Conservation (phyloP, 2,329 filamentous ascomycete genomes). For the Corinectria fuckeliana region DNA sequence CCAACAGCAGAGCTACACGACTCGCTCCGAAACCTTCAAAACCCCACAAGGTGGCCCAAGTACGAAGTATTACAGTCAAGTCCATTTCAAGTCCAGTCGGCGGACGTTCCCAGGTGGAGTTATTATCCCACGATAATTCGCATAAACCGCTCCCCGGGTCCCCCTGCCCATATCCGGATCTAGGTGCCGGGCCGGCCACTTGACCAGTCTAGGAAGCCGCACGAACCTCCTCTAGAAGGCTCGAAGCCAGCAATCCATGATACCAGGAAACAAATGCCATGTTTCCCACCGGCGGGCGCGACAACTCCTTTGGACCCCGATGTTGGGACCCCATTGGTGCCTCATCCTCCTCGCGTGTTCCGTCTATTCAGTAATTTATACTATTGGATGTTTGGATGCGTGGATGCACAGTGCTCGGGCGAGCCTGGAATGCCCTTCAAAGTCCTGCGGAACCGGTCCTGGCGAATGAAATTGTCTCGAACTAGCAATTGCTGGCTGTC, state of each 20-base stretch:
- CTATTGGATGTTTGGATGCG: slow-evolving; percentile 2
- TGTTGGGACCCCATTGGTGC: not conserved
- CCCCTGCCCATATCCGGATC: slow-evolving; percentile 24
- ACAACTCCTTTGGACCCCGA: not conserved
- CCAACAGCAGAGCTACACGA: slow-evolving; percentile 8
- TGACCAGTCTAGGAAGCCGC: slow-evolving; percentile 15
- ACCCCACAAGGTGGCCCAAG: slow-evolving; percentile 21
- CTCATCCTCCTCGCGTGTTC: not conserved
- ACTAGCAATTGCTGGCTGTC: slow-evolving; percentile 3
- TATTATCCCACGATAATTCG: slow-evolving; percentile 23
- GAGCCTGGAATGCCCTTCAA: slow-evolving; percentile 5
- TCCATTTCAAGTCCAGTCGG: slow-evolving; percentile 14
- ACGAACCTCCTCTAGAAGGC: slow-evolving; percentile 18
- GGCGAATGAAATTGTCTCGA: slow-evolving; percentile 1
- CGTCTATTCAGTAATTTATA: too few species aligned
- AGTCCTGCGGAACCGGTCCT: slow-evolving; percentile 3
- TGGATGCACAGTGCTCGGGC: not conserved
- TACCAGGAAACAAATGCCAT: not conserved
- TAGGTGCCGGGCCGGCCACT: slow-evolving; percentile 33
- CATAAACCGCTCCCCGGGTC: slow-evolving; percentile 16
- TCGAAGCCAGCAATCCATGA: slow-evolving; percentile 1
- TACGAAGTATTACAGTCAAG: not conserved
- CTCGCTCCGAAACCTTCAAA: slow-evolving; percentile 5
- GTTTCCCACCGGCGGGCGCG: not conserved
- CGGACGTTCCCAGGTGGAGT: slow-evolving; percentile 18